phyloP scores from a whole-genome alignment of 305 asterid genomes.

The Fraxinus albicans region DNA sequence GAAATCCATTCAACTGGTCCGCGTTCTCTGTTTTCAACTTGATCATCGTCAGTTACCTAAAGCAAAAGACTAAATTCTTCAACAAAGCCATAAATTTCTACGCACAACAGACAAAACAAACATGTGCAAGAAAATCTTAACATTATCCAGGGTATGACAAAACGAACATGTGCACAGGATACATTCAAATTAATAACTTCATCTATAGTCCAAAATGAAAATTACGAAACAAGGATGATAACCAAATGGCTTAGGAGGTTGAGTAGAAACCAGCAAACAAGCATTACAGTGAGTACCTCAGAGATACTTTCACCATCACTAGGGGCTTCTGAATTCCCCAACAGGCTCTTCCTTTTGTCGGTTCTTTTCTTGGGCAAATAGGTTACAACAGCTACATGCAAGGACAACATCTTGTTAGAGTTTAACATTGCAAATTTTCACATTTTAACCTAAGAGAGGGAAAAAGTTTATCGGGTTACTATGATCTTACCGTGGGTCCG shows the following conservation, averaged over 20 bases:
- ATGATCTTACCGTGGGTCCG: conserved; percentile 60
- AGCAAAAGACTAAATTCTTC: conserved; percentile 23
- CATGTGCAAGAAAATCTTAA: background rate
- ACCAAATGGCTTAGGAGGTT: conserved; percentile 5
- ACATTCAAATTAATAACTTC: background rate
- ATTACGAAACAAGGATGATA: background rate
- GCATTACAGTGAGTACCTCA: conserved; percentile 42
- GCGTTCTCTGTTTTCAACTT: conserved; percentile 56
- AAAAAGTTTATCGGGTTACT: background rate
- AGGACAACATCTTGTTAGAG: conserved; percentile 20
- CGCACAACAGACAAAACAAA: conserved; percentile 2
- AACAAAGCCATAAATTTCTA: conserved; percentile 13
- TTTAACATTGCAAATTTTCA: conserved; percentile 9
- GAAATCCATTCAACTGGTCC: conserved; percentile 77
- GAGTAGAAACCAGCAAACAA: conserved; percentile 1
- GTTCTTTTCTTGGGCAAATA: conserved; percentile 61
- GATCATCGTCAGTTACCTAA: conserved; percentile 57
- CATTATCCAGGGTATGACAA: background rate
- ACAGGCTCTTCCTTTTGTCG: conserved; percentile 74
- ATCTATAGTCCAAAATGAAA: background rate
- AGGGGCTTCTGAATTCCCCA: conserved; percentile 56
- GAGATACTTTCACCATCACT: conserved; percentile 36
- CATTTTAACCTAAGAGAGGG: background rate
- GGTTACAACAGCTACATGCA: conserved; percentile 59
- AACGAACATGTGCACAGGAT: background rate